Conservation (phyloP, 441 rosid species). For the Mallotus japonicus region DNA sequence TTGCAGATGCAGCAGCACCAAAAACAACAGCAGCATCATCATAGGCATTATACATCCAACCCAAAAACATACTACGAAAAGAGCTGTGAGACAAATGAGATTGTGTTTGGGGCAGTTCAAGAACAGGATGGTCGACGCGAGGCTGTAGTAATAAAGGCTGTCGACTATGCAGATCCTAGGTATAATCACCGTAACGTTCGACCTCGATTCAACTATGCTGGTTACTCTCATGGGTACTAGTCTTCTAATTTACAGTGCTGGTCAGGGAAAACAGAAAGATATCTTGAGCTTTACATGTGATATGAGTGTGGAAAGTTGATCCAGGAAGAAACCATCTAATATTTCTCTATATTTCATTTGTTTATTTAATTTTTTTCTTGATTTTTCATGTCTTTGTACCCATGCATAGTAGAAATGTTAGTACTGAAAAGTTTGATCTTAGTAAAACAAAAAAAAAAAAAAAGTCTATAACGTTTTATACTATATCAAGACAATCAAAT, state of each 20-base stretch:
- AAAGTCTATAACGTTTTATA: background rate
- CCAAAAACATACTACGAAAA: constrained; percentile 64
- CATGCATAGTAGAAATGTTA: background rate
- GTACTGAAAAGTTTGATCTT: background rate
- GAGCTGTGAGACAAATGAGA: constrained; percentile 76
- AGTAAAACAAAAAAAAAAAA: background rate
- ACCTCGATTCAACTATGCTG: constrained; percentile 60
- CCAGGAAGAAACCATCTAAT: constrained; percentile 9
- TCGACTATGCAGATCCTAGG: constrained; percentile 69
- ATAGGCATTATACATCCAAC: constrained; percentile 41
- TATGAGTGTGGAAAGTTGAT: background rate
- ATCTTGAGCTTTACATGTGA: background rate
- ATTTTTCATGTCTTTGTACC: background rate
- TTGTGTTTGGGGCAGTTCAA: constrained; percentile 89
- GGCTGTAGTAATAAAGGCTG: constrained; percentile 88
- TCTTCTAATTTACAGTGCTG: background rate
- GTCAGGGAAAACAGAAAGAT: background rate
- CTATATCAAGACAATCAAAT: background rate
- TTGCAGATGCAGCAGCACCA: constrained; percentile 37
- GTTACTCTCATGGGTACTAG: constrained; percentile 44
- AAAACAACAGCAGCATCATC: constrained; percentile 45
- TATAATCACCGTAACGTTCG: constrained; percentile 58
- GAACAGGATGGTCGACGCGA: constrained; percentile 84
- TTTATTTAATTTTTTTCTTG: background rate
- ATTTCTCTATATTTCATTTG: background rate